Evolutionary conservation across 495 filamentous ascomycete genomes (phyloP), one percentile per base, ranked within the genome.

Genomic region (Penicillium lividum): DNA sequence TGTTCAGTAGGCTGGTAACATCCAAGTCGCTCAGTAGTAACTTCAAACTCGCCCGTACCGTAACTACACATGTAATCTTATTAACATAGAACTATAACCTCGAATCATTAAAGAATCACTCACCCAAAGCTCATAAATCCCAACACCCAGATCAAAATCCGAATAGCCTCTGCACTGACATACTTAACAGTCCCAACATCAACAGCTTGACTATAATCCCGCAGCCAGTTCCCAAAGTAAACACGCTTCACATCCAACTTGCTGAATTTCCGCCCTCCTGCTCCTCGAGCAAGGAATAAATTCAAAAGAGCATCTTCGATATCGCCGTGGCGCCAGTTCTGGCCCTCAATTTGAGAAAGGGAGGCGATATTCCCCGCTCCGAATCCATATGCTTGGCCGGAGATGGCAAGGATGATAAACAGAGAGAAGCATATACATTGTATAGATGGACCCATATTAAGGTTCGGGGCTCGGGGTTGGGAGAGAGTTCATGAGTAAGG

Each of bases 181-280:
- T 86, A 83, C 76, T 95, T 97, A 67, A 96, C 84, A 0, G 91
- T 91, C 33, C 91, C 92, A 29, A 93, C 89, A 68, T 97, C 92
- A n/a, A 80, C 73, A 42, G 74, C 77, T 53, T 79, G 77, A 51
- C 77, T 79, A 68, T 92, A 93, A 70, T 92, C 89, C 61, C 92
- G 83, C 22, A 95, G 80, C 92, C 92, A 97, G 76, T 95, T 96
- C 29, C 92, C 92, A 75, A 97, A 96, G 64, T 89, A 86, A 28
- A 92, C 88, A 36, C 91, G 86, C 58, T 91, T 89, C 58, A 96
- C 89, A 73, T 88, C 89, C 63, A 96, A 82, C 75, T 92, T 93
- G 75, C 83, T 81, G 69, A 97, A 97, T 62, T 91, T 93, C 78
- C 89, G 88, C 62, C 89, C 89, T 58, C 90, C 89, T 40, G 87